Evolutionary conservation across 768 basidiomycete species (phyloP), one percentile per base, ranked within the genome.

Genomic region (Mycena venus): DNA sequence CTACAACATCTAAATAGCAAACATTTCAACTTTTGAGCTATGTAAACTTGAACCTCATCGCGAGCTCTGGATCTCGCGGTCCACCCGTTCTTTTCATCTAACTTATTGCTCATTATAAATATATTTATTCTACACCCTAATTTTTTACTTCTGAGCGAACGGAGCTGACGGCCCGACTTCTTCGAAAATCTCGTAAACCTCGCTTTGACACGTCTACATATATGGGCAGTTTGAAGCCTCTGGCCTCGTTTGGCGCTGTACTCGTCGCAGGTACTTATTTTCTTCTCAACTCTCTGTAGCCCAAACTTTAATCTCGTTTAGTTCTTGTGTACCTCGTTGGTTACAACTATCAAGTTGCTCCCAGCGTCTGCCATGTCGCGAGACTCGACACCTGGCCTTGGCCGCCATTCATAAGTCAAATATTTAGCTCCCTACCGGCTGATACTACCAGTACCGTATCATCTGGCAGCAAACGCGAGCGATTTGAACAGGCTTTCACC

Each of bases 401-500:
- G 25, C 0, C 17, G 3, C 47, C 31, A 15, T 25, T 38, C 25
- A 38, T 21, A 15, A 14, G 38, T 42, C 58, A 23, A n/a, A 47
- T 31, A 21, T 32, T 32, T 25, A 11, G 27, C 25, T 34, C 25
- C 2, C n/a, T n/a, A n/a, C n/a, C 29, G 15, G 25, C 36, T 7
- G 12, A 8, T 38, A n/a, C n/a, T 19, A 25, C 14, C 21, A 31
- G 31, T 23, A 25, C 51, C 2, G n/a, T 29, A n/a, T 32, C n/a
- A 4, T 56, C 36, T 7, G 36, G 17, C 32, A 47, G n/a, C 25
- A 68, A 73, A 68, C 89, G 93, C 40, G 83, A 82, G 17, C 88
- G 88, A 68, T 99, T 99, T 83, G 88, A 94, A 77, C 87, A 82
- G 40, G 93, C 94, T 7, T 99, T 92, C 83, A 86, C 86, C 9